Percentiles rank a stretch among this genome's conserved stretches.
Evolutionary conservation across 208 protist genomes (phyloP).

Genomic region (Kentomonas sorsogonicus): DNA sequence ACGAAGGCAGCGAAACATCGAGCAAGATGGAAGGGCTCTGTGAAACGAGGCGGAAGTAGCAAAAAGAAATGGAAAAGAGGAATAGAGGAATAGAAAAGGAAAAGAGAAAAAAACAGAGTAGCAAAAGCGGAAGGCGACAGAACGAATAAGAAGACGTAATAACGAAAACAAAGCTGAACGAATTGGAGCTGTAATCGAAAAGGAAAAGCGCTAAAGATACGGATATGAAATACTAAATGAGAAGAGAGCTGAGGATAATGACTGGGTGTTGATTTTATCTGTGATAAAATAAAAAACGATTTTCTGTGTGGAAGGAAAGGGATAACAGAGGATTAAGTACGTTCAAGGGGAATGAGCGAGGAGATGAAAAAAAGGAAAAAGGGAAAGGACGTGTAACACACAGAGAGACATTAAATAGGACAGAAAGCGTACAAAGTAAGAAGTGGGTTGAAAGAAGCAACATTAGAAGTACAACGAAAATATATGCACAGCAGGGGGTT

Average conservation of each 20-base stretch:
- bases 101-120: no score
- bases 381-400: not conserved
- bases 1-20: not conserved
- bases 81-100: no score
- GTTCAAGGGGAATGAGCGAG: not conserved
- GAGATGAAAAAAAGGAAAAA: not conserved
- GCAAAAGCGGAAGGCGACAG: no score
- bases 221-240: not conserved
- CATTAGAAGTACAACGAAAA: not conserved
- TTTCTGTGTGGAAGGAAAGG: not conserved
- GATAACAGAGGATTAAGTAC: not conserved
- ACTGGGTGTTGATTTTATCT: not conserved
- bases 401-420: not conserved
- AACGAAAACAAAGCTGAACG: no score
- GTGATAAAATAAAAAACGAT: not conserved
- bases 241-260: not conserved
- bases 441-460: not conserved
- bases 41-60: not conserved
- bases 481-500: not conserved
- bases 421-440: conserved; percentile 1
- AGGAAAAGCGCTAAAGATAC: no score
- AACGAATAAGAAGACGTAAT: no score
- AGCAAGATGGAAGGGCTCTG: not conserved
- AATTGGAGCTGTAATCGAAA: no score
- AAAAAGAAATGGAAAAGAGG: not conserved